Percentiles rank a stretch among this genome's conserved stretches.
These are phyloP conservation scores for Oligophagozyma castellii DNA, from an alignment of 1,139 yeast genomes.

Conservation along the genomic window DNA sequence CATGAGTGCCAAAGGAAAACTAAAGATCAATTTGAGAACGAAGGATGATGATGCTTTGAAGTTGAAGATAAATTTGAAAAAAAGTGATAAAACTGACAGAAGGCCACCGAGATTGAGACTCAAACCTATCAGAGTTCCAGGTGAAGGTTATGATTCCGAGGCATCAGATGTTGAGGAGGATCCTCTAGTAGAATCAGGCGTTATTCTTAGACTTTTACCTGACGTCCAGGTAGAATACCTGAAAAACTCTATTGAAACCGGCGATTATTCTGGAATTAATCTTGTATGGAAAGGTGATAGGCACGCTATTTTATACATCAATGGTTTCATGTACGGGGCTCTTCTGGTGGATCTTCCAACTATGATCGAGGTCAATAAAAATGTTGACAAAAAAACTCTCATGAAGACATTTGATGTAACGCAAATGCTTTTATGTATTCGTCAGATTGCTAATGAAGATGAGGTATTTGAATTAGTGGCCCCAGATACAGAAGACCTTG, in stretches of 20 bases:
- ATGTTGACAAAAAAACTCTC: slow-evolving; percentile 79
- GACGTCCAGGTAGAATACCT: slow-evolving; percentile 54
- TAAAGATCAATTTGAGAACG: too few relatives aligned
- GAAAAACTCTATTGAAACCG: slow-evolving; percentile 67
- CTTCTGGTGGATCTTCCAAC: slow-evolving; percentile 85
- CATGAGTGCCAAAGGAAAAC: too few relatives aligned
- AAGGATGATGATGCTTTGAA: slow-evolving; percentile 5
- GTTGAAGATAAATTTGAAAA: slow-evolving; percentile 24
- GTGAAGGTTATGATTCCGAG: slow-evolving; percentile 94
- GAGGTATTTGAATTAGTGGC: slow-evolving; percentile 28
- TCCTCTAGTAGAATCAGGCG: slow-evolving; percentile 80
- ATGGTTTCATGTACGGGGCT: slow-evolving; percentile 56
- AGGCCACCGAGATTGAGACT: slow-evolving; percentile 54
- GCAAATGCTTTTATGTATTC: slow-evolving; percentile 72
- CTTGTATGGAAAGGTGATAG: slow-evolving; percentile 68
- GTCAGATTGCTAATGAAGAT: slow-evolving; percentile 41
- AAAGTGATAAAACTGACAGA: slow-evolving; percentile 7
- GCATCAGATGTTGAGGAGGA: slow-evolving; percentile 95
- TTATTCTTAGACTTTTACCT: slow-evolving; percentile 64
- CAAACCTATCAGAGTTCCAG: slow-evolving; percentile 75
- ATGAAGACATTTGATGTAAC: slow-evolving; percentile 78
- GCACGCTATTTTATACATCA: slow-evolving; percentile 52
- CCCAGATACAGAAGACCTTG: slow-evolving; percentile 21
- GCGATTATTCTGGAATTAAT: slow-evolving; percentile 60
- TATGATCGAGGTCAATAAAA: slow-evolving; percentile 72